Conservation (phyloP, 1,284 basidiomycete genomes). For the Polyporus tsugae region DNA sequence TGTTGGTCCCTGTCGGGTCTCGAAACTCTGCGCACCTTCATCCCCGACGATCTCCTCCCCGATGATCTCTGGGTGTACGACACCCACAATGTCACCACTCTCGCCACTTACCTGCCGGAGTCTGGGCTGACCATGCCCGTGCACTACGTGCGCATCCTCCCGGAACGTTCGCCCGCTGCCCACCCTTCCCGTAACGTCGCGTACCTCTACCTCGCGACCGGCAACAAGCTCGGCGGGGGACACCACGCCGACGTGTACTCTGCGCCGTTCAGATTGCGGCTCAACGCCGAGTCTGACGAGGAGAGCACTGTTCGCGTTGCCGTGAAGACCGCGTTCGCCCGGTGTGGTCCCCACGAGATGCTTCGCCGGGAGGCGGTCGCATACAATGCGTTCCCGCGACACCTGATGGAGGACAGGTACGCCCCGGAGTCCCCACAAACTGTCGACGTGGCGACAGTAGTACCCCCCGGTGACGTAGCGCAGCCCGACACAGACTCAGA, state of each 20-base stretch:
- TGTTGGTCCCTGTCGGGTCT: slow-evolving; percentile 20
- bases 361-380: slow-evolving; percentile 50
- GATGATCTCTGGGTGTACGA: slow-evolving; percentile 43
- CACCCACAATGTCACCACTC: slow-evolving; percentile 18
- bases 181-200: slow-evolving; percentile 19
- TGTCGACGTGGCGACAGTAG: no score
- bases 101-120: neutral
- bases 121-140: neutral
- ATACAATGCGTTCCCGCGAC: slow-evolving; percentile 52
- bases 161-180: slow-evolving; percentile 9
- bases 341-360: slow-evolving; percentile 34
- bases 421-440: no score
- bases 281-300: slow-evolving; percentile 33
- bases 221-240: slow-evolving; percentile 40
- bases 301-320: slow-evolving; percentile 41
- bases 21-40: slow-evolving; percentile 38
- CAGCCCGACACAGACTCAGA: no score
- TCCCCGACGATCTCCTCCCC: slow-evolving; percentile 40
- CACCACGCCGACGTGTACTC: slow-evolving; percentile 44
- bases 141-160: slow-evolving; percentile 35
- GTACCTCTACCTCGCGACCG: slow-evolving; percentile 38
- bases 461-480: no score
- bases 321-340: slow-evolving; percentile 38
- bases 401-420: slow-evolving; percentile 51
- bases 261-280: slow-evolving; percentile 41